Evolutionary conservation across 805 yeast species (phyloP).

Genomic region (Yarrowia phangngaensis): DNA sequence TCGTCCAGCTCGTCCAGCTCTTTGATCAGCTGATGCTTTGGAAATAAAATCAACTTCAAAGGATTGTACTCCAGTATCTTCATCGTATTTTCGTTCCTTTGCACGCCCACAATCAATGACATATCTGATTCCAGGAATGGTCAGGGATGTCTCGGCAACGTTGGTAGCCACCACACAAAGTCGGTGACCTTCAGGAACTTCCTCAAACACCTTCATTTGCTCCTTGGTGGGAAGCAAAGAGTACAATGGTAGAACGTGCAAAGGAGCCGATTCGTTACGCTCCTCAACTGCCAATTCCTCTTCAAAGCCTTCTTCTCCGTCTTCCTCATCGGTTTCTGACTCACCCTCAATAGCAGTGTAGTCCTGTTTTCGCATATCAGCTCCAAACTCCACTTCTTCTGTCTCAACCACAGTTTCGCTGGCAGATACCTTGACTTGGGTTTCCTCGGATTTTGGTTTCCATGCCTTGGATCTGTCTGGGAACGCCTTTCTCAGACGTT

Average conservation of each 20-base stretch:
- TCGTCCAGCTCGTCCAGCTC: conserved; percentile 97
- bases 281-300: conserved; percentile 53
- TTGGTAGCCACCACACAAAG: conserved; percentile 93
- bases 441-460: conserved; percentile 32
- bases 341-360: conserved; percentile 40
- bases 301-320: conserved; percentile 56
- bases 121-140: conserved; percentile 91
- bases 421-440: conserved; percentile 51
- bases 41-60: conserved; percentile 89
- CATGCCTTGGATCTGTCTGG: conserved; percentile 46
- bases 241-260: conserved; percentile 87
- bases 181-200: conserved; percentile 81
- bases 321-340: conserved; percentile 44
- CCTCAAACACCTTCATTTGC: conserved; percentile 86
- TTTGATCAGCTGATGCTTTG: conserved; percentile 92
- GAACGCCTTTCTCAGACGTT: conserved; percentile 61
- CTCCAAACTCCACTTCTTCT: conserved; percentile 70
- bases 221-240: conserved; percentile 90
- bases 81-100: conserved; percentile 79
- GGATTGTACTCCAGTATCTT: conserved; percentile 85
- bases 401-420: conserved; percentile 71
- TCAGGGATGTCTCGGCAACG: conserved; percentile 95
- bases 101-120: conserved; percentile 95
- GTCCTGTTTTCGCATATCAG: conserved; percentile 40
- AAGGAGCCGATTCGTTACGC: conserved; percentile 70